Base-by-base conservation (phyloP, 192 early-diverging fungal species). In the Backusella circina region DNA sequence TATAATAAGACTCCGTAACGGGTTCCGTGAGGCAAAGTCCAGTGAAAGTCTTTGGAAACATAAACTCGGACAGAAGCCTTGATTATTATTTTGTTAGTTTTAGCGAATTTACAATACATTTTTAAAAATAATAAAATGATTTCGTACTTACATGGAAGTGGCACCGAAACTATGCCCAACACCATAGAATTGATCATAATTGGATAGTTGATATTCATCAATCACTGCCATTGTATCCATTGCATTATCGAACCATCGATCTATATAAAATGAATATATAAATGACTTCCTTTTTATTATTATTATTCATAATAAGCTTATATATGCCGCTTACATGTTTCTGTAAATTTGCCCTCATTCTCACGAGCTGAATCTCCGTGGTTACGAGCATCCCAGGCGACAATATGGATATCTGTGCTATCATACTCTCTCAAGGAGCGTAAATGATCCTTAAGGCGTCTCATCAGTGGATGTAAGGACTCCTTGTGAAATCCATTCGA, bases 401-500 rank as follows among this genome's bases (percentile, higher is more conserved):
- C 86, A 51, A 88, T 68, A n/a, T 85, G 77, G 18, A 77, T 39
- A 39, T 75, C 57, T 3, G 74, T 76, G 28, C 50, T 8, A 15
- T 70, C 37, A 35, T 73, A 79, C 1, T 36, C 26, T 9, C 16
- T 12, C 16, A 64, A 33, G 3, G n/a, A 18, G 32, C 71, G 71
- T 23, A 84, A 75, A 0, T 57, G 75, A 6, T 78, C 50, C n/a
- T 65, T 47, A n/a, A 87, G 41, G 0, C 72, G 41, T 7, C 68
- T 33, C 31, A 91, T 87, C 26, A 90, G 38, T 6, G 88, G 87
- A 44, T 89, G 80, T 75, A 86, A 86, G 0, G 81, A 73, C 50
- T 91, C 89, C 74, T 90, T 90, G 77, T 82, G 77, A 36, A 90
- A 85, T 15, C 89, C 87, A 65, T 86, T 90, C 0, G 89, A 90